Evolutionary conservation across 352 stramenopile genomes (phyloP).

Genomic region (Globisporangium spiculum): DNA sequence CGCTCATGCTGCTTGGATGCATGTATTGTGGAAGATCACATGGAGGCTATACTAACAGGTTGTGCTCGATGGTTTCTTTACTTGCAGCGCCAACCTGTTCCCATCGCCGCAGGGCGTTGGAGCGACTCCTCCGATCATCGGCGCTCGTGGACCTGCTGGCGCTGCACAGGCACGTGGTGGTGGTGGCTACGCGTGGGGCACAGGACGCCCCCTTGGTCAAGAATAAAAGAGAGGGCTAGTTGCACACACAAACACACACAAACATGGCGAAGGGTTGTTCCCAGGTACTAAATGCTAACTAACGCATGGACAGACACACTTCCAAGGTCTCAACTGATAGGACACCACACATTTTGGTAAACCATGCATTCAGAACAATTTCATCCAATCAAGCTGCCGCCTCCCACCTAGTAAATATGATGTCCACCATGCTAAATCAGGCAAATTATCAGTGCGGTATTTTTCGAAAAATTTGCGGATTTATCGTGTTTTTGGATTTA

Average conservation of each 20-base stretch:
- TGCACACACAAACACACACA: not conserved
- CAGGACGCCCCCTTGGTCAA: slow-evolving; percentile 49
- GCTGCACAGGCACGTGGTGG: slow-evolving; percentile 26
- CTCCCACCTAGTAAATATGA: too few species aligned
- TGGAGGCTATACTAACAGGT: not conserved
- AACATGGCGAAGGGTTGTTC: too few species aligned
- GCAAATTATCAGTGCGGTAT: too few species aligned
- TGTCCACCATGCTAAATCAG: too few species aligned
- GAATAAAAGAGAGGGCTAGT: slow-evolving; percentile 5
- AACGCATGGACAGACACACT: too few species aligned
- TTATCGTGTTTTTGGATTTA: too few species aligned
- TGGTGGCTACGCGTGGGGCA: slow-evolving; percentile 69
- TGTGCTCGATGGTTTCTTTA: not conserved
- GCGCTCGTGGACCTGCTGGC: slow-evolving; percentile 35
- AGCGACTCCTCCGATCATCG: slow-evolving; percentile 53
- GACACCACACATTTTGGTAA: too few species aligned
- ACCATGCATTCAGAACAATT: too few species aligned
- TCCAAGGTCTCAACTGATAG: too few species aligned
- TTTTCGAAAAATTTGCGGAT: too few species aligned
- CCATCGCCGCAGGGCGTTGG: slow-evolving; percentile 48
- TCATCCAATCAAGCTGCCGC: too few species aligned
- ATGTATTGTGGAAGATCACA: not conserved
- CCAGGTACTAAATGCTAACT: too few species aligned
- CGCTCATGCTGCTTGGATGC: not conserved
- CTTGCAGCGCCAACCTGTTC: slow-evolving; percentile 52